These are phyloP conservation scores for Wallemia mellicola DNA, from an alignment of 1,284 basidiomycete species.

Conservation along the genomic window DNA sequence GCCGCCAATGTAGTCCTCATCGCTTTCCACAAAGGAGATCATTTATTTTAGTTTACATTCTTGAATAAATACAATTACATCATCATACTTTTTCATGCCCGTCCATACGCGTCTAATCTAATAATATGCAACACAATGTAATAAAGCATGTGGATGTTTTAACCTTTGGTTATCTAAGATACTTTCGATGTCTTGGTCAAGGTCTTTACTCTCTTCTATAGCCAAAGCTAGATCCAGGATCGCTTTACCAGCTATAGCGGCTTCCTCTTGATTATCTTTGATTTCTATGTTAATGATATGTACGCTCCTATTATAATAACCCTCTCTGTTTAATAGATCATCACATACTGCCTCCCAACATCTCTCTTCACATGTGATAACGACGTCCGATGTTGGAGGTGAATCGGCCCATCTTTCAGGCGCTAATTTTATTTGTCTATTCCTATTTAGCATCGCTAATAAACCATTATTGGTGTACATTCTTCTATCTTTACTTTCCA, in stretches of 20 bases:
- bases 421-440: slow-evolving; percentile 64
- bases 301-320: slow-evolving; percentile 73
- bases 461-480: slow-evolving; percentile 90
- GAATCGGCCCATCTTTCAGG: slow-evolving; percentile 94
- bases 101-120: slow-evolving; percentile 21
- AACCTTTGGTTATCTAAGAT: slow-evolving; percentile 62
- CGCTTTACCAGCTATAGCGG: slow-evolving; percentile 73
- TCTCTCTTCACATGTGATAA: slow-evolving; percentile 95
- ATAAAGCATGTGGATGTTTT: slow-evolving; percentile 62
- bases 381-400: slow-evolving; percentile 59
- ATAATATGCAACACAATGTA: slow-evolving; percentile 75
- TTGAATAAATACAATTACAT: no score
- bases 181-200: slow-evolving; percentile 67
- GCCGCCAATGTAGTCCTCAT: no score
- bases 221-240: slow-evolving; percentile 75
- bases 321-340: slow-evolving; percentile 60
- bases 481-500: slow-evolving; percentile 53
- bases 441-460: slow-evolving; percentile 90
- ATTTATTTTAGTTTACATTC: background rate
- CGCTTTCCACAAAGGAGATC: background rate
- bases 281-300: slow-evolving; percentile 97
- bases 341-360: slow-evolving; percentile 98
- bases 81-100: no score
- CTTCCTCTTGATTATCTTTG: slow-evolving; percentile 97
- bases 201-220: slow-evolving; percentile 52